These are phyloP conservation scores for Globisporangium yorkense DNA, from an alignment of 352 stramenopile species.

Conservation along the genomic window DNA sequence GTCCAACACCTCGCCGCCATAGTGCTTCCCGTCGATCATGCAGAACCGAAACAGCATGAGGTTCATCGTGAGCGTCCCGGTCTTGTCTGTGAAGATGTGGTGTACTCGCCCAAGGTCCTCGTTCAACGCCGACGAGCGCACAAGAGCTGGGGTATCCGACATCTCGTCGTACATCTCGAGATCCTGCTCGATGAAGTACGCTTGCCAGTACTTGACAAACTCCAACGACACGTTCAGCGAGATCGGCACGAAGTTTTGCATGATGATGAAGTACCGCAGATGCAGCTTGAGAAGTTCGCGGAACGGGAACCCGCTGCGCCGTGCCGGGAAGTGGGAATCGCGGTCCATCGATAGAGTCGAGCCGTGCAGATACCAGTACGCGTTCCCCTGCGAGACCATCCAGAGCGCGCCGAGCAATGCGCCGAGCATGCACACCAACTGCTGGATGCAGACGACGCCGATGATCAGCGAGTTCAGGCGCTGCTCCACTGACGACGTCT, in stretches of 20 bases:
- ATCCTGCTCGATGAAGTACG: constrained; percentile 92
- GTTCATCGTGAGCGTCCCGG: constrained; percentile 94
- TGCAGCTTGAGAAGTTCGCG: constrained; percentile 77
- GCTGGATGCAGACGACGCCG: constrained; percentile 66
- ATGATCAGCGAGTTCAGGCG: constrained; percentile 71
- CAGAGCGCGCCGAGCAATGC: constrained; percentile 58
- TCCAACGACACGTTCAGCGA: constrained; percentile 98
- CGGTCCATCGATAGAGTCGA: neutral
- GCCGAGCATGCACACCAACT: constrained; percentile 62
- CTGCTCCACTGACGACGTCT: constrained; percentile 73
- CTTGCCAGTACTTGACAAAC: constrained; percentile 95
- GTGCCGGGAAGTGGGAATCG: neutral
- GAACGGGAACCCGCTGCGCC: constrained; percentile 28
- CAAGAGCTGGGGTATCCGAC: constrained; percentile 83
- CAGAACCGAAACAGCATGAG: constrained; percentile 96
- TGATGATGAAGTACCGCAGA: constrained; percentile 94
- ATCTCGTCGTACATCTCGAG: constrained; percentile 89
- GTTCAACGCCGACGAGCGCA: constrained; percentile 82
- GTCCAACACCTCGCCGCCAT: constrained; percentile 75
- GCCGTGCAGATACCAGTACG: constrained; percentile 60
- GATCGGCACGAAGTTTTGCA: constrained; percentile 97
- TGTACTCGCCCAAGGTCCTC: constrained; percentile 91
- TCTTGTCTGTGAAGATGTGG: constrained; percentile 94
- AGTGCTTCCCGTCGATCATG: constrained; percentile 90
- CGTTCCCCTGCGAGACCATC: constrained; percentile 57